Conservation (phyloP, 2,329 filamentous ascomycete species). For the Drechmeria coniospora region DNA sequence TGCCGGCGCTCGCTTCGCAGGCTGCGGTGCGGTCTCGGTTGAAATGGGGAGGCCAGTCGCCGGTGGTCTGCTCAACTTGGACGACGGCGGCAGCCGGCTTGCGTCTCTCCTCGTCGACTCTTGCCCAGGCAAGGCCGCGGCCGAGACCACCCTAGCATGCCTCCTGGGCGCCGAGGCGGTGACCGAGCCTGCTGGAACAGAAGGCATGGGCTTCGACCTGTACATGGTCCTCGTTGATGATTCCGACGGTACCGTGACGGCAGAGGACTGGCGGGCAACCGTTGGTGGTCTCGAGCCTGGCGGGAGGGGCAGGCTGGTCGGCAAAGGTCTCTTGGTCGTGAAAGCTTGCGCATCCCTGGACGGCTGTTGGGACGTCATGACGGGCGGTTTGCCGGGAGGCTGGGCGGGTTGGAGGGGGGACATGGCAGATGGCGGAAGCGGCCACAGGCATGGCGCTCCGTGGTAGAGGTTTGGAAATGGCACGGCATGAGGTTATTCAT, state of each 20-base stretch:
- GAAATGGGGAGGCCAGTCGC: slow-evolving; percentile 15
- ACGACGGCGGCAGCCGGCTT: slow-evolving; percentile 18
- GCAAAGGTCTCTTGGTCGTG: no score
- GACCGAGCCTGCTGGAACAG: no score
- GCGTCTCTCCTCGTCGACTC: slow-evolving; percentile 8
- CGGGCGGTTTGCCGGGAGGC: slow-evolving; percentile 25
- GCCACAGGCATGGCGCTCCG: not conserved
- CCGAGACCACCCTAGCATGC: no score
- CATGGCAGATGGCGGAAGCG: slow-evolving; percentile 14
- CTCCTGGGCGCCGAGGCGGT: no score
- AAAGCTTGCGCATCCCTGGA: no score
- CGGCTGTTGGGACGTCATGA: slow-evolving; percentile 2
- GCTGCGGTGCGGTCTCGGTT: slow-evolving; percentile 10
- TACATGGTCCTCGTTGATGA: no score
- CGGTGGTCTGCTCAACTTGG: slow-evolving; percentile 15
- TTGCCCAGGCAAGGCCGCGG: no score
- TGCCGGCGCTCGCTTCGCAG: slow-evolving; percentile 7
- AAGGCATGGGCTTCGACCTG: no score
- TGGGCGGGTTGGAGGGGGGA: slow-evolving; percentile 30
- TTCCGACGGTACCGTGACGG: no score
- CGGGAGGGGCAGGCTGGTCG: slow-evolving; percentile 34
- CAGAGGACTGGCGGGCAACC: no score
- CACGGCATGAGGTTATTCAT: no score
- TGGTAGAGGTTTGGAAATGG: not conserved
- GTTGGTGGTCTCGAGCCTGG: no score